These are phyloP conservation scores for Penicillium nordicum DNA, from an alignment of 2,329 filamentous ascomycete genomes.

Conservation along the genomic window DNA sequence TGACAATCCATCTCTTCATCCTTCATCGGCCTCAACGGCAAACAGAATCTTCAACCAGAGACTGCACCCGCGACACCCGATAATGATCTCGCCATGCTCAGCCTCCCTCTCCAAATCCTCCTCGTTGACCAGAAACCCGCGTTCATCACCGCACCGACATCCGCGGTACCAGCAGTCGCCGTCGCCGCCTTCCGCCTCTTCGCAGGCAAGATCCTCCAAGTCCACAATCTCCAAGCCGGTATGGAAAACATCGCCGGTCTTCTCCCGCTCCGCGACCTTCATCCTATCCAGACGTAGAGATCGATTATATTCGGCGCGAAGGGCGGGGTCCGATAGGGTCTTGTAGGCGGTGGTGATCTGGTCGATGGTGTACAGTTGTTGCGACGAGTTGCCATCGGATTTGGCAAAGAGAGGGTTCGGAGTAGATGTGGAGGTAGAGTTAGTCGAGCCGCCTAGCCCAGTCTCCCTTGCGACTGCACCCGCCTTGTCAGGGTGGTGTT, in stretches of 20 bases:
- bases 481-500: constrained; percentile 58
- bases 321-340: constrained; percentile 46
- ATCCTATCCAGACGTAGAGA: constrained; percentile 37
- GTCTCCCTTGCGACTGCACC: constrained; percentile 16
- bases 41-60: constrained; percentile 61
- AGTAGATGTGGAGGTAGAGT: neutral
- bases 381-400: neutral
- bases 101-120: constrained; percentile 51
- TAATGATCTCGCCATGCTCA: constrained; percentile 54
- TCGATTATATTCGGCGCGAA: constrained; percentile 51
- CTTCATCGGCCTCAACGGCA: constrained; percentile 39
- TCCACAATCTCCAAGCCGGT: constrained; percentile 57
- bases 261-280: constrained; percentile 23
- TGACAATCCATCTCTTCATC: constrained; percentile 2
- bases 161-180: constrained; percentile 52
- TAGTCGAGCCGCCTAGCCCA: neutral
- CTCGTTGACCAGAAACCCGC: constrained; percentile 55
- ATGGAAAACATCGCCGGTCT: constrained; percentile 40
- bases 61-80: constrained; percentile 62
- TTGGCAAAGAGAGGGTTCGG: neutral
- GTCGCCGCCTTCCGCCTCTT: constrained; percentile 32
- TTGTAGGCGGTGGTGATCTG: constrained; percentile 59
- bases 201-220: constrained; percentile 52
- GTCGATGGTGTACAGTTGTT: constrained; percentile 48
- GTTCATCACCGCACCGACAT: constrained; percentile 59